Conservation (phyloP, 75 land plant species). For the Pinus albicaulis region DNA sequence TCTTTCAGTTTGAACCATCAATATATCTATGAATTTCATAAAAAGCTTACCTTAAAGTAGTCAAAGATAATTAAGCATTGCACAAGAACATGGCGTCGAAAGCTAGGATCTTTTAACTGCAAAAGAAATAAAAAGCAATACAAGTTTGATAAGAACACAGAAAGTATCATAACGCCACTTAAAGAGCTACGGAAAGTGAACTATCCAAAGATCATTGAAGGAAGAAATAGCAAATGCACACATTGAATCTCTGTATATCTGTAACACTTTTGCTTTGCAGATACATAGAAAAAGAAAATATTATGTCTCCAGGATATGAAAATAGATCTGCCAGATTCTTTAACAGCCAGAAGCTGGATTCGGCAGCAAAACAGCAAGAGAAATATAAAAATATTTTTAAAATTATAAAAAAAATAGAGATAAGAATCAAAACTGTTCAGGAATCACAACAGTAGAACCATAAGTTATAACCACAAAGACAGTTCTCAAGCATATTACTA, state of each 20-base stretch:
- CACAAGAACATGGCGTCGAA: slow-evolving; percentile 92
- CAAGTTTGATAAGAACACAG: not conserved
- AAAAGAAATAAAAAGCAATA: slow-evolving; percentile 5
- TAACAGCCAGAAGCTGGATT: too few species aligned
- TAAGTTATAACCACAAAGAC: too few species aligned
- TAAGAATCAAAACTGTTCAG: too few species aligned
- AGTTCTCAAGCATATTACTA: too few species aligned
- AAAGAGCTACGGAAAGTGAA: not conserved
- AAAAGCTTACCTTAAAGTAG: slow-evolving; percentile 54
- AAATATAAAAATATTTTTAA: too few species aligned
- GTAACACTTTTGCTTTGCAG: not conserved
- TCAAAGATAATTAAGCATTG: slow-evolving; percentile 97
- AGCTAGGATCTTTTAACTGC: slow-evolving; percentile 97
- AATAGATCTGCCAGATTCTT: too few species aligned
- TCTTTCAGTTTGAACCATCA: too few species aligned
- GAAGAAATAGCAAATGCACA: not conserved
- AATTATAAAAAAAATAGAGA: too few species aligned
- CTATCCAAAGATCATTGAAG: not conserved
- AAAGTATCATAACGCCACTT: not conserved
- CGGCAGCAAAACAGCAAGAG: too few species aligned
- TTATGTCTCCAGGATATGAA: too few species aligned
- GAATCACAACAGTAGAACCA: too few species aligned
- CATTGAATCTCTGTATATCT: not conserved
- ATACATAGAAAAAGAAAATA: not conserved
- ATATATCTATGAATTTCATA: not conserved